Percentiles rank a stretch among this genome's conserved stretches.
Conservation (phyloP, 805 yeast genomes). For the Candida broadrunensis region DNA sequence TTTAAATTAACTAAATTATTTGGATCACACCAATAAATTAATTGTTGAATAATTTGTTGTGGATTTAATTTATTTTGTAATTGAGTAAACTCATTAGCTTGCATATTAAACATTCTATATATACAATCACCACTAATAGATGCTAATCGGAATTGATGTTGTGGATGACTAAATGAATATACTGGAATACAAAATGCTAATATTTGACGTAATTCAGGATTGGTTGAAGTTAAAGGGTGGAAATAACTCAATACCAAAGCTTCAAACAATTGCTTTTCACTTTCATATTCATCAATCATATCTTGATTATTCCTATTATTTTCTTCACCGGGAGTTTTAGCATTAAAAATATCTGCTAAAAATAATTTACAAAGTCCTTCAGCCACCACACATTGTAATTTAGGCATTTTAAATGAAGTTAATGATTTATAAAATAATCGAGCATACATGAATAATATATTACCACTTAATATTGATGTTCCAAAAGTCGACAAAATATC, state of each 20-base stretch:
- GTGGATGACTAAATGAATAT: conserved; percentile 70
- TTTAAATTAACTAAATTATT: conserved; percentile 51
- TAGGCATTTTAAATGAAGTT: conserved; percentile 54
- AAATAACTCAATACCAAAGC: conserved; percentile 72
- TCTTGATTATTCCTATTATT: conserved; percentile 10
- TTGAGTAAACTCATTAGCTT: conserved; percentile 11
- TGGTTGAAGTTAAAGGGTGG: conserved; percentile 60
- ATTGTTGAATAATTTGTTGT: conserved; percentile 63
- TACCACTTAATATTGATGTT: conserved; percentile 23
- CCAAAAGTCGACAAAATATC: conserved; percentile 83
- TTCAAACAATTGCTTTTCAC: conserved; percentile 51
- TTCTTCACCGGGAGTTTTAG: conserved; percentile 17
- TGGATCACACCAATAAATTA: conserved; percentile 86
- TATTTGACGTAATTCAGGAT: conserved; percentile 71
- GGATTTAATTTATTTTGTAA: conserved; percentile 18
- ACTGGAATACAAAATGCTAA: conserved; percentile 87
- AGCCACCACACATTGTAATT: conserved; percentile 75
- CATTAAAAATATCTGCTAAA: conserved; percentile 70
- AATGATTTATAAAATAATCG: conserved; percentile 67
- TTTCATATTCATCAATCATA: conserved; percentile 20
- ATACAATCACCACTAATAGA: conserved; percentile 66
- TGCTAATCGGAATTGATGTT: conserved; percentile 67
- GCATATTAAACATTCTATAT: conserved; percentile 47
- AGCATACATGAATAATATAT: conserved; percentile 28
- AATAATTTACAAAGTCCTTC: conserved; percentile 83